Evolutionary conservation across 179 eudicot genomes (phyloP).

Genomic region (Silene noctiflora): DNA sequence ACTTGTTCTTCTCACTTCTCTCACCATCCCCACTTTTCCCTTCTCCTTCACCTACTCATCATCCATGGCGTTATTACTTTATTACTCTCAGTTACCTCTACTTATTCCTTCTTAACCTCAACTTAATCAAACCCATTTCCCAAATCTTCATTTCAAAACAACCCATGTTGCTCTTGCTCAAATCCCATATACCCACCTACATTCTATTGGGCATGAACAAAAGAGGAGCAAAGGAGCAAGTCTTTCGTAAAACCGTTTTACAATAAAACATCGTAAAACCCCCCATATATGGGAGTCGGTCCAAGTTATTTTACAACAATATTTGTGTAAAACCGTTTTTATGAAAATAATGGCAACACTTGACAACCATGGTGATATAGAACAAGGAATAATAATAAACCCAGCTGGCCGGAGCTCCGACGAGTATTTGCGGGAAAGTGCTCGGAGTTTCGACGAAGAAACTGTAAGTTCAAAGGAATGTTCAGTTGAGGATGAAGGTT

Average conservation of each 20-base stretch:
- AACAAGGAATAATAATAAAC: constrained; percentile 18
- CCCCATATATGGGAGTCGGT: too few species aligned
- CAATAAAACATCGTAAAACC: too few species aligned
- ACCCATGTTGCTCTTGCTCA: constrained; percentile 12
- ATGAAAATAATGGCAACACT: not conserved
- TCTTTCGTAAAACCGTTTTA: too few species aligned
- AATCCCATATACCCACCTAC: not conserved
- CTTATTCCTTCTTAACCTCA: constrained; percentile 2
- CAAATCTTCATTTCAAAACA: not conserved
- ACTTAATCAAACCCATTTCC: not conserved
- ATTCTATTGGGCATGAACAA: not conserved
- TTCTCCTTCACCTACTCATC: constrained; percentile 20
- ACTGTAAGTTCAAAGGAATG: constrained; percentile 24
- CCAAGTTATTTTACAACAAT: too few species aligned
- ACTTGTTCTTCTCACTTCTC: not conserved
- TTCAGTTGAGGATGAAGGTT: constrained; percentile 33
- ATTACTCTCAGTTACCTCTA: not conserved
- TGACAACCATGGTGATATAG: constrained; percentile 19
- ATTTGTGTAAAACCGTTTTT: too few species aligned
- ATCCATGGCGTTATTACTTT: not conserved
- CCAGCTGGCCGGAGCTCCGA: constrained; percentile 21
- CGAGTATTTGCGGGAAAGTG: not conserved
- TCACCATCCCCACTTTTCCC: not conserved
- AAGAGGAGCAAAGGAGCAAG: too few species aligned
- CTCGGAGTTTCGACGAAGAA: constrained; percentile 31